Conservation (phyloP, 305 asterid species). For the Petunia hybrid region DNA sequence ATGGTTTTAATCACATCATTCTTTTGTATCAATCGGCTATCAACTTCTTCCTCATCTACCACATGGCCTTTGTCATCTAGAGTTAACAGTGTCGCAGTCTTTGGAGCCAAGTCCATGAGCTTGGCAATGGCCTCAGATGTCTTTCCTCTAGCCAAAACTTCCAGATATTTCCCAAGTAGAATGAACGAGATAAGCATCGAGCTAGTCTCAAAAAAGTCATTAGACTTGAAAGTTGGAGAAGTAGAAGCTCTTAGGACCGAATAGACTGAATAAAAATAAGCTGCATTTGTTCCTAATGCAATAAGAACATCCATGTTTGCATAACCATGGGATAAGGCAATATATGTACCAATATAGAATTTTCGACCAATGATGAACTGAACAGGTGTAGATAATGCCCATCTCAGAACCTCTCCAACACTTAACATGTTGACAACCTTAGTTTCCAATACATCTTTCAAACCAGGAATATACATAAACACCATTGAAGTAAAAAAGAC, state of each 20-base stretch:
- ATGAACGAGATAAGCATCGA: conserved; percentile 66
- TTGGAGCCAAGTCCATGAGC: conserved; percentile 80
- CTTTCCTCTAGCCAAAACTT: conserved; percentile 66
- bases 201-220: conserved; percentile 70
- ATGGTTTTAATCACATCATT: conserved; percentile 57
- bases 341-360: conserved; percentile 74
- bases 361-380: conserved; percentile 82
- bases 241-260: conserved; percentile 69
- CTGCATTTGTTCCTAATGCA: conserved; percentile 81
- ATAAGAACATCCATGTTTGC: conserved; percentile 89
- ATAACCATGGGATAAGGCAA: conserved; percentile 63
- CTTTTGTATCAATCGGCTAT: conserved; percentile 53
- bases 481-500: conserved; percentile 80
- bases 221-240: conserved; percentile 55
- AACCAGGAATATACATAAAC: conserved; percentile 74
- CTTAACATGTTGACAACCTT: conserved; percentile 67
- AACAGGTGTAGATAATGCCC: conserved; percentile 79
- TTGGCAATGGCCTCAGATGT: conserved; percentile 75
- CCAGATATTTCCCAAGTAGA: conserved; percentile 63
- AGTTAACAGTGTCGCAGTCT: conserved; percentile 57
- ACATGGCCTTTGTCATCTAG: conserved; percentile 58
- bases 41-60: conserved; percentile 59
- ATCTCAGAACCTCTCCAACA: conserved; percentile 61
- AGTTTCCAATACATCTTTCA: conserved; percentile 53
- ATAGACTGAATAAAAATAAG: conserved; percentile 82